These are phyloP conservation scores for Lactarius indigo DNA, from an alignment of 768 basidiomycete genomes.

Conservation along the genomic window DNA sequence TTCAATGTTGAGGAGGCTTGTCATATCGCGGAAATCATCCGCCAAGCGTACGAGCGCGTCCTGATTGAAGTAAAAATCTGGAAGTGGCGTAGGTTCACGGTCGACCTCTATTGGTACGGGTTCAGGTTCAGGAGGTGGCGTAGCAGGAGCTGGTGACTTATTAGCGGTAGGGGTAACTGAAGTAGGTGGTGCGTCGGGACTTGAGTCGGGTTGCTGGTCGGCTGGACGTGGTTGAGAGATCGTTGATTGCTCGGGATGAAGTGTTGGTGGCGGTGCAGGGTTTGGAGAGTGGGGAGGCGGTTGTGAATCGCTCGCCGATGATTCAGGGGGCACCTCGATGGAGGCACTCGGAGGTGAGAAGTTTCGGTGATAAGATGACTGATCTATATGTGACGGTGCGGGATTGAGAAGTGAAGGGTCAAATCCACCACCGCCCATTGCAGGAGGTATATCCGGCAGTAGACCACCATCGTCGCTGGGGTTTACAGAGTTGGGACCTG, in stretches of 20 bases:
- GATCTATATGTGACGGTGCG: slow-evolving; percentile 4
- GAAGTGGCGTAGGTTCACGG: slow-evolving; percentile 64
- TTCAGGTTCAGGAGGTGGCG: slow-evolving; percentile 27
- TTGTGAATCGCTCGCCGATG: background rate
- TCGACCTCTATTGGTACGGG: slow-evolving; percentile 50
- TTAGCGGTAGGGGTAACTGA: background rate
- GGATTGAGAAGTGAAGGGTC: slow-evolving; percentile 24
- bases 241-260: slow-evolving; percentile 3
- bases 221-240: background rate
- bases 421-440: slow-evolving; percentile 22
- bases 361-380: slow-evolving; percentile 8
- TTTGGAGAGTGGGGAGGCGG: slow-evolving; percentile 4
- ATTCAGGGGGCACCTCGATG: slow-evolving; percentile 15
- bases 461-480: slow-evolving; percentile 10
- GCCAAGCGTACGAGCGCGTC: slow-evolving; percentile 47
- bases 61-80: slow-evolving; percentile 70
- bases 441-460: slow-evolving; percentile 16
- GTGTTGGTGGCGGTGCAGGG: background rate
- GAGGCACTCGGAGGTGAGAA: slow-evolving; percentile 22
- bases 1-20: slow-evolving; percentile 68
- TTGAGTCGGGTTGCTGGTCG: background rate
- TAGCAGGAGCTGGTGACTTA: slow-evolving; percentile 21
- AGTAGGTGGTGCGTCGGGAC: background rate
- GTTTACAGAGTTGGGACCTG: slow-evolving; percentile 1
- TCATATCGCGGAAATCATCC: slow-evolving; percentile 47